Percentiles rank a stretch among this genome's conserved stretches.
phyloP scores from a whole-genome alignment of 345 rosid species.

The Geranium brycei region DNA sequence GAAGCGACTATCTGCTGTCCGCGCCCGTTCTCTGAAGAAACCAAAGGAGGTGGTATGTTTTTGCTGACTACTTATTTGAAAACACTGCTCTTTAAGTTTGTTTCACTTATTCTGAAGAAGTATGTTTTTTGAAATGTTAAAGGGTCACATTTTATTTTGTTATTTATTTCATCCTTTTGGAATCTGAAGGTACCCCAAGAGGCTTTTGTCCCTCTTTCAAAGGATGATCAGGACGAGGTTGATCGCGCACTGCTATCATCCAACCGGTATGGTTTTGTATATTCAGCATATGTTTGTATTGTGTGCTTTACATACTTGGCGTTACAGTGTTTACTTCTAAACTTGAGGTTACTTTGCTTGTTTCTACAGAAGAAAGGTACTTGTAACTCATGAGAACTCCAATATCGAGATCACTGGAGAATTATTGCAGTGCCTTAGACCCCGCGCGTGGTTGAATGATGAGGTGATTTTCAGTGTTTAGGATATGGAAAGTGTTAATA shows the following conservation, averaged over 20 bases:
- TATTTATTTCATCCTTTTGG: conserved; percentile 9
- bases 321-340: conserved; percentile 6
- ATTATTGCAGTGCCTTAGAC: conserved; percentile 55
- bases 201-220: conserved; percentile 57
- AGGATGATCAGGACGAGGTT: conserved; percentile 59
- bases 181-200: conserved; percentile 42
- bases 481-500: neutral
- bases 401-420: conserved; percentile 65
- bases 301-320: neutral
- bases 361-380: conserved; percentile 34
- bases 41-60: conserved; percentile 21
- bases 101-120: too few relatives aligned
- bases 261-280: conserved; percentile 28
- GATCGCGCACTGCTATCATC: conserved; percentile 31
- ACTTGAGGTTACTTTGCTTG: too few relatives aligned
- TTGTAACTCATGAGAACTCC: conserved; percentile 50
- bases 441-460: conserved; percentile 83
- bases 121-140: neutral
- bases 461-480: conserved; percentile 40
- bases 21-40: conserved; percentile 35
- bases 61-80: conserved; percentile 5
- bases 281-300: neutral
- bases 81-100: too few relatives aligned
- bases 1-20: conserved; percentile 24
- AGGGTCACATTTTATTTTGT: neutral